These are phyloP conservation scores for Blastobotrys aristatus DNA, from an alignment of 1,139 yeast species.

Conservation along the genomic window DNA sequence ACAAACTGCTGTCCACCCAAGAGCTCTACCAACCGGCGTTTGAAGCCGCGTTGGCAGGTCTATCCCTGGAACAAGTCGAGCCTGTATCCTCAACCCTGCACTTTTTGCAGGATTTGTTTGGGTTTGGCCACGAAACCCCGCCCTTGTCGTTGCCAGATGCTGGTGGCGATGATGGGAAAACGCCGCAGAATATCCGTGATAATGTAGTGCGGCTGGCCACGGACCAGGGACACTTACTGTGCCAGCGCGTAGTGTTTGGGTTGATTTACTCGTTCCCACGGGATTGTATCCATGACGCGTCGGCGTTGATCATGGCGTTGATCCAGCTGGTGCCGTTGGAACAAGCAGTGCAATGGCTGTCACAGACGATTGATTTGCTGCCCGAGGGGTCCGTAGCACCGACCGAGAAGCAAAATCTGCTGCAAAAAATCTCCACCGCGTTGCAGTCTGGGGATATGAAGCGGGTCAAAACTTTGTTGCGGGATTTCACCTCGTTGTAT, in stretches of 20 bases:
- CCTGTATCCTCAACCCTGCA: conserved; percentile 69
- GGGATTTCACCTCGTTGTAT: conserved; percentile 80
- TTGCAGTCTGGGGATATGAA: conserved; percentile 66
- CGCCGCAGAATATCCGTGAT: conserved; percentile 50
- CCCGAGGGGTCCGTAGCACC: conserved; percentile 56
- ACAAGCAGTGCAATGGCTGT: conserved; percentile 55
- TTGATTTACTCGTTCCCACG: conserved; percentile 65
- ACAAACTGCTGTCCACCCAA: conserved; percentile 48
- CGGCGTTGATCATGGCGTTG: conserved; percentile 66
- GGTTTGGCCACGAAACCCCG: conserved; percentile 79
- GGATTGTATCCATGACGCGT: conserved; percentile 70
- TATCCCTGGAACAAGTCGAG: conserved; percentile 61
- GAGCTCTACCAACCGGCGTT: conserved; percentile 54
- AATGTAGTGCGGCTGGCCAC: conserved; percentile 43
- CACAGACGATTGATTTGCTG: conserved; percentile 48
- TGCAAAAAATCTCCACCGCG: conserved; percentile 54
- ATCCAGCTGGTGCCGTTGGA: conserved; percentile 47
- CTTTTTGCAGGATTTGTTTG: conserved; percentile 68
- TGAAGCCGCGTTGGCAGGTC: conserved; percentile 55
- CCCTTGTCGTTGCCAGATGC: conserved; percentile 76
- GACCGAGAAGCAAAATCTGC: conserved; percentile 60
- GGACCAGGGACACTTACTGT: conserved; percentile 53
- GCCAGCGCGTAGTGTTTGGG: conserved; percentile 56
- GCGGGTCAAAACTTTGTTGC: conserved; percentile 62
- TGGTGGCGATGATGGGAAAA: conserved; percentile 41